Evolutionary conservation across 352 stramenopile genomes (phyloP), one percentile per base, ranked within the genome.

Genomic region (Pythium coloratum): DNA sequence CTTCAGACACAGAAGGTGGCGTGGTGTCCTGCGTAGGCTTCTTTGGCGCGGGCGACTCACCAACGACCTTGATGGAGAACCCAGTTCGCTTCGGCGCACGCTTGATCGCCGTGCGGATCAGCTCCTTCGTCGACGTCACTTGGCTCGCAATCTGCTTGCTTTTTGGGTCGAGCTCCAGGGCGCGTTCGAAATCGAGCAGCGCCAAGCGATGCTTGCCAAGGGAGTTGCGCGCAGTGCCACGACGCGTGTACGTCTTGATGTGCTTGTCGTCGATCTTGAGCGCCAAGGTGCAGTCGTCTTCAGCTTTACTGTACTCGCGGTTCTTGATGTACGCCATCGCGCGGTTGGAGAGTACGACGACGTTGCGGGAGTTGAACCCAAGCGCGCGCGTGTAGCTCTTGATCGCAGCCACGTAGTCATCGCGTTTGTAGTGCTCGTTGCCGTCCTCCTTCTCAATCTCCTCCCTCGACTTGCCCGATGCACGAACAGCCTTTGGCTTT

Each of bases 311-410:
- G 71, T 89, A 96, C 63, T 97, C 80, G 32, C 82, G 77, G 54
- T 96, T 93, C 75, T 96, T 94, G 59, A 98, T 66, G 40, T 91
- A 87, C 8, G 86, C 89, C 82, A 98, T 95, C 18, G 95, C 93
- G 8, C 92, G 83, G 68, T 98, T 98, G 26, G 93, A 93, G 20
- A 95, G 77, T 42, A 97, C 80, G 50, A 95, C 71, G 0, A 78
- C 76, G 47, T 94, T 95, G 10, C 75, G 75, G 4, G 77, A 62
- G 54, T 94, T 80, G 60, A 89, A 87, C 0, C 86, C 80, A n/a
- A 97, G 70, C 13, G 81, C 91, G 1, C 84, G 76, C 20, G 92
- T 97, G 71, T 98, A 98, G 70, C 80, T 93, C 58, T 90, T 83
- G 55, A 97, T 85, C 16, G 94, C 91, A 42, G 88, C 90, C 30